A percentile compares a stretch with the other conserved stretches of the same genome.
phyloP scores from a whole-genome alignment of 208 protist species.

The Borovskyia barvae region DNA sequence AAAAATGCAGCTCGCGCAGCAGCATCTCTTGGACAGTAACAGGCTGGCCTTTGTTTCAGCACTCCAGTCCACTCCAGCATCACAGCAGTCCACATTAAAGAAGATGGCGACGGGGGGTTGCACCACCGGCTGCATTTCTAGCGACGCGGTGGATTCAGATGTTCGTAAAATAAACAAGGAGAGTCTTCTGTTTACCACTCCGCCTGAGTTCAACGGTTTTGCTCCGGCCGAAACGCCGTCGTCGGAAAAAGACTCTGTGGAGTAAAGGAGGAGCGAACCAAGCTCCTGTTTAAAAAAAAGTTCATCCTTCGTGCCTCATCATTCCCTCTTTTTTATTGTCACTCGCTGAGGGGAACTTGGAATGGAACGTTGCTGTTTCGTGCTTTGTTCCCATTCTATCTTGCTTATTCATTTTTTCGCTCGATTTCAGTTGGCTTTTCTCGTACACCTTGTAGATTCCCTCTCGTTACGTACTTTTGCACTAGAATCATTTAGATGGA shows the following conservation, averaged over 20 bases:
- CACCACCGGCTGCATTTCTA: neutral
- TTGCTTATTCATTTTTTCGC: neutral
- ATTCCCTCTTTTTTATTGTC: too few relatives aligned
- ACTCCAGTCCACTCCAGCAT: constrained; percentile 15
- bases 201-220: constrained; percentile 78
- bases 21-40: constrained; percentile 15
- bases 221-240: neutral
- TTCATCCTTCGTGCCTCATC: neutral
- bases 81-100: constrained; percentile 18
- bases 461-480: too few relatives aligned
- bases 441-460: too few relatives aligned
- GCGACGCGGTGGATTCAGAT: constrained; percentile 20
- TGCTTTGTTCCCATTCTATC: neutral
- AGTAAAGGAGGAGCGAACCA: too few relatives aligned
- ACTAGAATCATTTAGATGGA: too few relatives aligned
- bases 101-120: neutral
- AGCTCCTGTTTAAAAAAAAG: neutral
- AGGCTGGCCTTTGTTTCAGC: constrained; percentile 3
- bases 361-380: neutral
- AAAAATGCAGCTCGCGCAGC: constrained; percentile 26
- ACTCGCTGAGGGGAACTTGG: too few relatives aligned
- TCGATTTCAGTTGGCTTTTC: neutral
- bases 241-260: too few relatives aligned
- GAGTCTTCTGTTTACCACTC: constrained; percentile 65
- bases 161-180: constrained; percentile 29